Percentiles rank a stretch among this genome's conserved stretches.
Evolutionary conservation across 805 yeast genomes (phyloP).

Genomic region (Starmerella riodocensis): DNA sequence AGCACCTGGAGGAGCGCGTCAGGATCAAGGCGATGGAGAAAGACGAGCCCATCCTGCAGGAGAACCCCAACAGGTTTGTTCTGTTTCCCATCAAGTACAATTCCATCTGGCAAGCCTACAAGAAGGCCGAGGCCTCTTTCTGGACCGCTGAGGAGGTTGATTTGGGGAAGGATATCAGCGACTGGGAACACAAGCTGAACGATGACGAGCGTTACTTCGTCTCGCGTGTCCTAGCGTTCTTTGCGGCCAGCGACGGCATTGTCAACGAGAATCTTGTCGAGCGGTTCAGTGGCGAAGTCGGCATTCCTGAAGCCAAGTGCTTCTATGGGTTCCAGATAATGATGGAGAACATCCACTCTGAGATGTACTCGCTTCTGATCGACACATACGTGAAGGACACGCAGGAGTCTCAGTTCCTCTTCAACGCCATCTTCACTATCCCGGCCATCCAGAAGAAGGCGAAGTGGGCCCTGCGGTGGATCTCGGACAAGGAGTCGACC

Average conservation of each 20-base stretch:
- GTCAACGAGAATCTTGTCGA: conserved; percentile 96
- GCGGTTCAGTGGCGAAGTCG: conserved; percentile 94
- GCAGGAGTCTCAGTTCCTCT: conserved; percentile 75
- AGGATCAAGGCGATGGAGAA: conserved; percentile 59
- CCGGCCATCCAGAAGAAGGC: conserved; percentile 97
- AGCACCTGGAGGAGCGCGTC: conserved; percentile 24
- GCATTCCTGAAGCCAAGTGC: conserved; percentile 94
- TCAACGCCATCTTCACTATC: conserved; percentile 91
- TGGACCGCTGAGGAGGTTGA: conserved; percentile 99
- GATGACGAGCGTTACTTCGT: conserved; percentile 88
- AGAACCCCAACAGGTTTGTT: conserved; percentile 80
- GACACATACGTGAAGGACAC: conserved; percentile 96
- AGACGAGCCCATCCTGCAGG: conserved; percentile 77
- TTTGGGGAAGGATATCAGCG: conserved; percentile 76
- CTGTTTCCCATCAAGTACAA: conserved; percentile 92
- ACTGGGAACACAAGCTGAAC: conserved; percentile 82
- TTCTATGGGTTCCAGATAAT: conserved; percentile 98
- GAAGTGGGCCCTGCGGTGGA: conserved; percentile 98
- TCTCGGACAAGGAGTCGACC: conserved; percentile 70
- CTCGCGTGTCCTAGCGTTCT: conserved; percentile 88
- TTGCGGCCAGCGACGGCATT: conserved; percentile 97
- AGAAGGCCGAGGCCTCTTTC: conserved; percentile 97
- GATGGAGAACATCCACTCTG: conserved; percentile 99
- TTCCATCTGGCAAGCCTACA: conserved; percentile 97
- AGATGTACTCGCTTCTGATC: conserved; percentile 86